phyloP scores from a whole-genome alignment of 129 eudicot species.

The sunflower (Helianthus annuus) region DNA sequence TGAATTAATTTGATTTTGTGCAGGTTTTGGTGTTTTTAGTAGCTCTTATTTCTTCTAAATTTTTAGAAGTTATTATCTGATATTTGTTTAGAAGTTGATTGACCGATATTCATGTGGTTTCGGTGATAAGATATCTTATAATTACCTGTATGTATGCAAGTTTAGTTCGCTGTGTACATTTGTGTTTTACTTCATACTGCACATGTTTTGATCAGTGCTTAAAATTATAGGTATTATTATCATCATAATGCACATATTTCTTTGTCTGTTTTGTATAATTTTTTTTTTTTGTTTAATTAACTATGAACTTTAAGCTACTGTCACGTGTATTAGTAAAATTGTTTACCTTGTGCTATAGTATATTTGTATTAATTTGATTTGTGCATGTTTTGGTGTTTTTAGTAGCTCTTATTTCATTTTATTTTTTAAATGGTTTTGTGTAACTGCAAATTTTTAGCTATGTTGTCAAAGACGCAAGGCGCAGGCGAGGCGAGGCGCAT shows the following conservation, averaged over 20 bases:
- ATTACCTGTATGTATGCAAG: too few species aligned
- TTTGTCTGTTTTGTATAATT: background rate
- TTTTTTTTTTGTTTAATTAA: background rate
- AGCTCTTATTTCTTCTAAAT: too few species aligned
- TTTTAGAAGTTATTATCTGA: too few species aligned
- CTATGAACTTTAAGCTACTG: constrained; percentile 26
- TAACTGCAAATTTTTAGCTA: background rate
- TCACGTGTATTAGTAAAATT: constrained; percentile 5
- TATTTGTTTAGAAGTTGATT: too few species aligned
- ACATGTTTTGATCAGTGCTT: background rate
- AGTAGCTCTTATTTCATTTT: background rate
- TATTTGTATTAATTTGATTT: background rate
- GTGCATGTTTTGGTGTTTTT: background rate
- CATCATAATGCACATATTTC: too few species aligned
- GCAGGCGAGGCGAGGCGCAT: too few species aligned
- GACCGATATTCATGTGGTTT: too few species aligned
- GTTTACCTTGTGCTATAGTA: background rate
- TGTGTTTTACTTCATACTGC: background rate
- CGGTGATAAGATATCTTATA: too few species aligned
- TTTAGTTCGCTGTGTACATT: too few species aligned
- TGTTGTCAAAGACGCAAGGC: too few species aligned
- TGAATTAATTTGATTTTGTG: background rate
- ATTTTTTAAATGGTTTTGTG: background rate
- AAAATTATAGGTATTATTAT: too few species aligned
- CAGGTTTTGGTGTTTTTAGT: too few species aligned